Evolutionary conservation across 2,329 filamentous ascomycete species (phyloP).

Genomic region (Aaosphaeria arxii): DNA sequence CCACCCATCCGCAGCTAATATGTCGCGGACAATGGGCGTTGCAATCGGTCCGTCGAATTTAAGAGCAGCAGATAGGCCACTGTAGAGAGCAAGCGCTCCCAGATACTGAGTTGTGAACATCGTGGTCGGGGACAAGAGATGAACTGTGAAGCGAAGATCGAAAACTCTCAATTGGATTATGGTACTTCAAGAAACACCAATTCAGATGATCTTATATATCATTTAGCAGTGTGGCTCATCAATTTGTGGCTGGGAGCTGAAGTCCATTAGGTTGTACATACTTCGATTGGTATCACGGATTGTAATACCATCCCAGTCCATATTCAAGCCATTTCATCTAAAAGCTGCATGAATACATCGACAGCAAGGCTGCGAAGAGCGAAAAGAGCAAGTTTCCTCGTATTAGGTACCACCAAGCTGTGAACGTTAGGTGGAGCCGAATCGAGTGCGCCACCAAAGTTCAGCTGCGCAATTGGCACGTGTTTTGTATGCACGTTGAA

Average conservation of each 20-base stretch:
- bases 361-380: no score
- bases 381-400: no score
- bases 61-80: not conserved
- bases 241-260: not conserved
- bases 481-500: no score
- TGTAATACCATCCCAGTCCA: no score
- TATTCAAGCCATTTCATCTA: no score
- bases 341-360: no score
- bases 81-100: not conserved
- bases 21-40: slow-evolving; percentile 3
- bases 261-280: not conserved
- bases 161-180: not conserved
- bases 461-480: no score
- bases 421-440: no score
- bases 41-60: slow-evolving; percentile 7
- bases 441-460: no score
- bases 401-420: no score
- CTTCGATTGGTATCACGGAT: not conserved
- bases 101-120: not conserved
- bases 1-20: slow-evolving; percentile 6
- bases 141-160: not conserved
- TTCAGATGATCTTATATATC: not conserved
- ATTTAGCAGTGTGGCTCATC: not conserved
- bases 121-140: no score
- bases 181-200: not conserved